Evolutionary conservation across 441 rosid genomes (phyloP).

Genomic region (Flueggea neowawraea): DNA sequence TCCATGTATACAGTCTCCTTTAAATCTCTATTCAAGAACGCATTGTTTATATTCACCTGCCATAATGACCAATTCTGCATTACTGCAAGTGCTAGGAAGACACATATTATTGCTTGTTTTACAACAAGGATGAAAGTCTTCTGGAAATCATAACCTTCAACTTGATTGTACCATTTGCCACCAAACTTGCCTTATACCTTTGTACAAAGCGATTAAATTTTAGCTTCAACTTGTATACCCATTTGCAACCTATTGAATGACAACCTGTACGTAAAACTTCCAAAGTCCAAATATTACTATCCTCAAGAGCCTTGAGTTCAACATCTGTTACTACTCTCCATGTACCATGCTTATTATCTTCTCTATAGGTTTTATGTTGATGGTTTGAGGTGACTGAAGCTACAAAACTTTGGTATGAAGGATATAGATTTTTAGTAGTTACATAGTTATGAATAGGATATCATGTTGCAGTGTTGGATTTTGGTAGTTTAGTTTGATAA

Average conservation of each 20-base stretch:
- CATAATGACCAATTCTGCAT: background rate
- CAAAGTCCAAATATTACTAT: background rate
- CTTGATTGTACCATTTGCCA: slow-evolving; percentile 1
- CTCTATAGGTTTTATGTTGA: background rate
- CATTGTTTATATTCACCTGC: background rate
- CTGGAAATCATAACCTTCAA: slow-evolving; percentile 1
- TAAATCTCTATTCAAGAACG: background rate
- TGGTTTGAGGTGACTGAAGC: background rate
- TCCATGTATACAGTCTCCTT: background rate
- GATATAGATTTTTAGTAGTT: too few relatives aligned
- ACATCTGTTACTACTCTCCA: background rate
- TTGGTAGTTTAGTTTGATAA: too few relatives aligned
- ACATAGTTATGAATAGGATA: too few relatives aligned
- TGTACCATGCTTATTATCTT: background rate
- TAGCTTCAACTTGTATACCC: slow-evolving; percentile 2
- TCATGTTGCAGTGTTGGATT: too few relatives aligned
- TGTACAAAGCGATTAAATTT: background rate
- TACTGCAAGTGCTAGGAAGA: background rate
- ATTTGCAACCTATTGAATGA: background rate
- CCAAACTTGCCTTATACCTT: background rate
- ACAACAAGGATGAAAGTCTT: background rate
- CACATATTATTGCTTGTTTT: background rate
- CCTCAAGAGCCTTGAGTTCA: slow-evolving; percentile 1
- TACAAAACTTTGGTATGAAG: too few relatives aligned
- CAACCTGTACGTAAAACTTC: background rate